These are phyloP conservation scores for Phytopythium boreale DNA, from an alignment of 352 stramenopile genomes.

Conservation along the genomic window DNA sequence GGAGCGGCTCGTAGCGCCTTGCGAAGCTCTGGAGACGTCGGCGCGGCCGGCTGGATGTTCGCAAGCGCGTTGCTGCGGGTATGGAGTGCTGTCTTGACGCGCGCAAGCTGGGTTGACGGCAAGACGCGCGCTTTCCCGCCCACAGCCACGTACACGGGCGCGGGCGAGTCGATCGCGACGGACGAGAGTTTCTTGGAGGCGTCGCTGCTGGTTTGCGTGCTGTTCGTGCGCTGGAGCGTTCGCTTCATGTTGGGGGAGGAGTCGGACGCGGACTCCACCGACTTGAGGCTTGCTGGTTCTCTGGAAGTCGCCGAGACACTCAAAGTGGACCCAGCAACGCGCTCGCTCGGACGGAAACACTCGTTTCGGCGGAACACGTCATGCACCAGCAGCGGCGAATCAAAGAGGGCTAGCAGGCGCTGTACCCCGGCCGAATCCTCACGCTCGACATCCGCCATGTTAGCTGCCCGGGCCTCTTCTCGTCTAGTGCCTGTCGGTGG, in stretches of 20 bases:
- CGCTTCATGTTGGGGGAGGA: neutral
- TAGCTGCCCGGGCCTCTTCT: neutral
- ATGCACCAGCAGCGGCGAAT: neutral
- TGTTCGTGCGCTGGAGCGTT: neutral
- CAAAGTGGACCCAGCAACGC: neutral
- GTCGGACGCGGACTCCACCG: too few relatives aligned
- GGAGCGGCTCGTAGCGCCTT: conserved; percentile 11
- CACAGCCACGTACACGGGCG: conserved; percentile 20
- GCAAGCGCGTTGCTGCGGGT: conserved; percentile 31
- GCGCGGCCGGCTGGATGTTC: conserved; percentile 18
- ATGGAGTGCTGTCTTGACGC: conserved; percentile 23
- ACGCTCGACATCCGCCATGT: neutral
- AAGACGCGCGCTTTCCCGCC: conserved; percentile 32
- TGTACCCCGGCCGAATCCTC: neutral
- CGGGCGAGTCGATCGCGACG: neutral
- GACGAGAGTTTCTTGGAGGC: neutral
- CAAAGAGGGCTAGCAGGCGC: neutral
- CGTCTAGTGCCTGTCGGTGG: neutral
- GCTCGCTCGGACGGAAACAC: conserved; percentile 16
- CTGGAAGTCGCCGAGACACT: neutral
- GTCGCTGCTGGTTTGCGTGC: neutral
- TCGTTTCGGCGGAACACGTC: conserved; percentile 13
- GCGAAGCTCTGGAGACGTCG: conserved; percentile 13
- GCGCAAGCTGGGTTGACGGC: conserved; percentile 21
- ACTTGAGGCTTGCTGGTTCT: neutral